phyloP scores from a whole-genome alignment of 768 basidiomycete genomes.

The Hypholoma fasciculare region DNA sequence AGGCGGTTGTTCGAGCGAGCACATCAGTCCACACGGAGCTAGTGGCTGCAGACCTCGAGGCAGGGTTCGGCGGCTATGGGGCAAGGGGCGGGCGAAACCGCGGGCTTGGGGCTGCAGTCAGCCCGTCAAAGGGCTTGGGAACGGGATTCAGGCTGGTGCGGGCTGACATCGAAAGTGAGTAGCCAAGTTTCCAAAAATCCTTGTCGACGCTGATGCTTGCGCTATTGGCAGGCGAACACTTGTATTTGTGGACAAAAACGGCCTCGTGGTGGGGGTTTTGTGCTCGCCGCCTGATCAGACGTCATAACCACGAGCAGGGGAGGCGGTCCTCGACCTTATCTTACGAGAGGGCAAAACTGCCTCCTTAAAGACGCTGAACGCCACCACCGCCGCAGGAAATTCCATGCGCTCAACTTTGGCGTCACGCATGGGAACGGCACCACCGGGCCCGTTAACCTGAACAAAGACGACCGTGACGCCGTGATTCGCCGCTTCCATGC shows the following conservation, averaged over 20 bases:
- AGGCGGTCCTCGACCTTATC: neutral
- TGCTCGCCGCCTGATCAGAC: neutral
- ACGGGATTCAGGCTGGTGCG: neutral
- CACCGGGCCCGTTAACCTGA: neutral
- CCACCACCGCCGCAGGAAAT: neutral
- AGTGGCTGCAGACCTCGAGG: neutral
- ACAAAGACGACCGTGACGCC: neutral
- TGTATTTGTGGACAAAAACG: neutral
- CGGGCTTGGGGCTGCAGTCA: too few relatives aligned
- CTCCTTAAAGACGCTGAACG: neutral
- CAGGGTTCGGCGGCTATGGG: neutral
- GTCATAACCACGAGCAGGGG: neutral
- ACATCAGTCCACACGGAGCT: neutral
- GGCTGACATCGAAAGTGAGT: neutral
- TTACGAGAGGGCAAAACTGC: neutral
- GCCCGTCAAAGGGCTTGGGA: neutral
- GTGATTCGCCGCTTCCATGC: neutral
- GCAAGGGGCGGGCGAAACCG: neutral
- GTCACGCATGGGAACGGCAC: constrained; percentile 4
- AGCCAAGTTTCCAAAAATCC: neutral
- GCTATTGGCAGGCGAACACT: neutral
- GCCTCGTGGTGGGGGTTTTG: neutral
- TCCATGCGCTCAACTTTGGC: constrained; percentile 4
- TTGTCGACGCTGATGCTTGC: neutral
- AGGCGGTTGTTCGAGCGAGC: neutral